Evolutionary conservation across 2,329 filamentous ascomycete species (phyloP), one percentile per base, ranked within the genome.

Genomic region (Blastomyces silverae): DNA sequence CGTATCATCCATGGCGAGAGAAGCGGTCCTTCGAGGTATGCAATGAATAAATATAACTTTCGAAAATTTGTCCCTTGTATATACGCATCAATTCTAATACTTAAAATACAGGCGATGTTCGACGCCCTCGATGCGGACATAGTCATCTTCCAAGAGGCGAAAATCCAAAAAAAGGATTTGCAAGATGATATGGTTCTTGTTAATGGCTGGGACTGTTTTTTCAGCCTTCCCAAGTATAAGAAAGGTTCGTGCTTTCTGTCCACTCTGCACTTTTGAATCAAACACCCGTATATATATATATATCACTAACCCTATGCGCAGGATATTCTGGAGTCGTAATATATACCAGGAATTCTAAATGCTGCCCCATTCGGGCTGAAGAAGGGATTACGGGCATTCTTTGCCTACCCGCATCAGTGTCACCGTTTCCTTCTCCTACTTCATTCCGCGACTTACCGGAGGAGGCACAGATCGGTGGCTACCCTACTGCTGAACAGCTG

Each of bases 281-380:
- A 20, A n/a, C 11, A 57, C 11, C 20, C 48, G 25, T 22, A 10
- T 13, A 42, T 37, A 55, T 22, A n/a, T 55, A 44, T 50, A 44
- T 44, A 20, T 13, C 42, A 28, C 42, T 22, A 59, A 52, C 31
- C 37, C 31, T 22, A 22, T 60, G 73, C 64, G 5, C 52, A 96
- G 92, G 94, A 31, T 99, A 97, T 74, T 96, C 93, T 34, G 94
- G 94, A 1, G 93, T 99, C 1, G 94, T 89, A 3, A 91, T 99
- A 46, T 99, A 97, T 78, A 97, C 92, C 0, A 86, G 91, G n/a
- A 94, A 90, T 73, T 84, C 89, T 3, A 88, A 85, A 46, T 97
- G 94, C 75, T 85, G 87, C 3, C 94, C 94, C 0, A 90, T 97
- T 34, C 86, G 89, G 66, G 93, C 92, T 3, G 94, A 99, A 78